Evolutionary conservation across 257 asterid species (phyloP), one percentile per base, ranked within the genome.

Genomic region (Parsonsia alboflavescens): DNA sequence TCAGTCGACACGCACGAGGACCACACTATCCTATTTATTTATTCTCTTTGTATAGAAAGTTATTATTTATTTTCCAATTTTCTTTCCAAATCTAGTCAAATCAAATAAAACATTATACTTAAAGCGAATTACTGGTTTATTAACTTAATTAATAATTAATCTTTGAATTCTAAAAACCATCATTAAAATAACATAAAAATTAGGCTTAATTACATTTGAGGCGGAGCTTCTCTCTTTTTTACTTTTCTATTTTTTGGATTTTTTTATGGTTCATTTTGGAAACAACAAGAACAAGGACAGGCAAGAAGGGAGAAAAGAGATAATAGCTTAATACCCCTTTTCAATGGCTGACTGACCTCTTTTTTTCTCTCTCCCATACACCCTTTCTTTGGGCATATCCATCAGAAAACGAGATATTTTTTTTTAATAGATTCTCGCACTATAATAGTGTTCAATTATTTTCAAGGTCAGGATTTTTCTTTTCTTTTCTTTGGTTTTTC

Each of bases 271-370:
- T 21, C 45, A 56, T 75, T 42, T 30, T 68, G 26, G 63, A 45
- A 42, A 24, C 53, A 74, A 59, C 30, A 15, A 70, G 21, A 67
- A 67, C 36, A 49, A 39, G 46, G n/a, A n/a, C n/a, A 69, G 42
- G 63, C 12, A 57, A 36, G 49, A 48, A 73, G 15, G 21, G 21
- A 5, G 2, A 52, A 22, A 8, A 39, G 2, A 4, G 19, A 65
- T 28, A 39, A 44, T 36, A 48, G 59, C 68, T 54, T 30, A 24
- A 33, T 11, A 53, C 30, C 65, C 67, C 85, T 74, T 71, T 75
- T 82, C 73, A 58, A 80, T 87, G 95, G 90, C 88, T 87, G 96
- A 89, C 89, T 88, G 85, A 85, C 77, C 82, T 76, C 79, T 58
- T 46, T 68, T 68, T 80, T 75, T 73, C 71, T 61, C 74, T 53